Evolutionary conservation across 345 rosid species (phyloP), one percentile per base, ranked within the genome.

Genomic region (Raphanus sativus): DNA sequence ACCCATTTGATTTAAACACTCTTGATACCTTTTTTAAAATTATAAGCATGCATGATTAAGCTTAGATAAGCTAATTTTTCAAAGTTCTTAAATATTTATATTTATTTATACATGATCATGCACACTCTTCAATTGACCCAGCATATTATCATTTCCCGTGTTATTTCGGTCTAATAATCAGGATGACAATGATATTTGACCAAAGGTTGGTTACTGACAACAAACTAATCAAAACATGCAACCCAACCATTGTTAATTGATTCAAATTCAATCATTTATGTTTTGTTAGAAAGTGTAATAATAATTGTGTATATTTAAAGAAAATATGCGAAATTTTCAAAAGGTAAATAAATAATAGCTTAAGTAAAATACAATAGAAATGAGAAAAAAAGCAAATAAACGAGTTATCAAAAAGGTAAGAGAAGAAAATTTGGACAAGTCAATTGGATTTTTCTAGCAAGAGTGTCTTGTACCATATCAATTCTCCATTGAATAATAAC

Each of bases 401-500:
- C 10, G 69, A 76, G 59, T 50, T 42, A 68, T 76, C 62, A 21
- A 62, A 69, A 68, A 69, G 3, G 38, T 6, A 26, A 38, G 69
- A 61, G 24, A 29, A 30, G 33, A 59, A 62, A 32, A 32, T n/a
- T 61, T 29, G 60, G 62, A 71, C 24, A 32, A 66, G 67, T 60
- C 38, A 62, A 30, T 0, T 71, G 68, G 72, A 66, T 0, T 65
- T 24, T 24, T 78, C 71, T 71, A 72, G 77, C 67, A 78, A 45
- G 42, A 24, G 68, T 55, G 59, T 56, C 73, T 62, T 72, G 58
- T 48, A 60, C 58, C 62, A 71, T 59, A 26, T 25, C 34, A 32
- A 69, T 34, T 50, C 69, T 26, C 26, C 24, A 13, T 26, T 65
- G 55, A 65, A 45, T 71, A 32, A 32, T 48, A 60, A 71, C 81